Evolutionary conservation across 2,329 filamentous ascomycete species (phyloP).

Genomic region (Chrysoporthe cubensis): DNA sequence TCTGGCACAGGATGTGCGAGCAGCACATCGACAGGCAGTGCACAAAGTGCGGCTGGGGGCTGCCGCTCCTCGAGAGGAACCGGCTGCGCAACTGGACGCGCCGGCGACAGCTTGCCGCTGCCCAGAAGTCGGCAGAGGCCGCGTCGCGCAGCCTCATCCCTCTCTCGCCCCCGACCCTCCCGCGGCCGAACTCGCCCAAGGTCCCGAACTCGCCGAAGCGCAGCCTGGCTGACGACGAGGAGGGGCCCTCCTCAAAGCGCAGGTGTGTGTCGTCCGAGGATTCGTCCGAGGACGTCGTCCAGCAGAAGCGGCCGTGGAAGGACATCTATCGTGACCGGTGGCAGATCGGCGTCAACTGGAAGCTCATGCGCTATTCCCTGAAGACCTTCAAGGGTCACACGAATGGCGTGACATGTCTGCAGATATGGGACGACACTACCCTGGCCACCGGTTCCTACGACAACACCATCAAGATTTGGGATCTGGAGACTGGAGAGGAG

Average conservation of each 20-base stretch:
- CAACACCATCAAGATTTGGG: slow-evolving; percentile 93
- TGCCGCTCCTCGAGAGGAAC: slow-evolving; percentile 88
- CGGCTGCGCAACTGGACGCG: slow-evolving; percentile 84
- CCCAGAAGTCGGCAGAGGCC: slow-evolving; percentile 35
- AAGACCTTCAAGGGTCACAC: slow-evolving; percentile 83
- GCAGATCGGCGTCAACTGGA: slow-evolving; percentile 96
- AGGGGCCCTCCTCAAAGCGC: slow-evolving; percentile 36
- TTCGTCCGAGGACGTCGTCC: slow-evolving; percentile 23
- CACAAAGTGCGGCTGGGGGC: slow-evolving; percentile 92
- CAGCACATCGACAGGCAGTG: slow-evolving; percentile 95
- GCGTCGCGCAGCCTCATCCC: slow-evolving; percentile 29
- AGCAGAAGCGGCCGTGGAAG: slow-evolving; percentile 76
- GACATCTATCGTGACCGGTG: slow-evolving; percentile 85
- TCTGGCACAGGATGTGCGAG: slow-evolving; percentile 98
- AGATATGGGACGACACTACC: slow-evolving; percentile 78
- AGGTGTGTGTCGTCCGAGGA: slow-evolving; percentile 36
- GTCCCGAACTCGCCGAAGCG: slow-evolving; percentile 40
- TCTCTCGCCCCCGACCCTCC: slow-evolving; percentile 36
- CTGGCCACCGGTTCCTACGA: slow-evolving; percentile 96
- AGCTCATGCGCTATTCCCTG: slow-evolving; percentile 85
- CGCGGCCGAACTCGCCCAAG: slow-evolving; percentile 34
- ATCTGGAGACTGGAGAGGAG: slow-evolving; percentile 85
- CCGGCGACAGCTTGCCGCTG: slow-evolving; percentile 69
- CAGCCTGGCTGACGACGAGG: slow-evolving; percentile 32
- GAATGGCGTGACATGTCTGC: slow-evolving; percentile 75